A percentile compares a stretch with the other conserved stretches of the same genome.
Conservation (phyloP, 352 stramenopile genomes). For the Globisporangium emineosum region DNA sequence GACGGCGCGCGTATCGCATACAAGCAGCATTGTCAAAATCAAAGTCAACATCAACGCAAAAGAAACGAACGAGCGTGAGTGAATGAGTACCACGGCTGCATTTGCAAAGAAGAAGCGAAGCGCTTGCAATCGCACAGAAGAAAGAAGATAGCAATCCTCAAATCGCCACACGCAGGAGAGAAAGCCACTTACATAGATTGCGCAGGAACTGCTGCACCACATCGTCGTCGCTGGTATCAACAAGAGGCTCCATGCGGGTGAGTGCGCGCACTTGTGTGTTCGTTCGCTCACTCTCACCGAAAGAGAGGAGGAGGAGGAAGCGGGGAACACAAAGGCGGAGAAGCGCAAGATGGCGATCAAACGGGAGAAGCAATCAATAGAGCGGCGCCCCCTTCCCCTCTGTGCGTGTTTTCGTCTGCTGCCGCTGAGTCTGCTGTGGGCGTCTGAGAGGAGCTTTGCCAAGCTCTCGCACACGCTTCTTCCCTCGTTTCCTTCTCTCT, state of each 20-base stretch:
- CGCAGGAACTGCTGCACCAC: slow-evolving; percentile 17
- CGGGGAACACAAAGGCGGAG: not conserved
- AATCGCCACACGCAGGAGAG: not conserved
- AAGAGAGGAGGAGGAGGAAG: not conserved
- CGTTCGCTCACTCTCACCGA: not conserved
- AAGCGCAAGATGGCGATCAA: not conserved
- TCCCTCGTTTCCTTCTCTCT: not conserved
- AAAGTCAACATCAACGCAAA: not conserved
- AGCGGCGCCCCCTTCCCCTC: not conserved
- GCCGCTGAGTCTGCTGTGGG: not conserved
- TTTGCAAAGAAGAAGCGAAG: slow-evolving; percentile 5
- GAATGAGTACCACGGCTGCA: slow-evolving; percentile 7
- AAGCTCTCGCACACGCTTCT: not conserved
- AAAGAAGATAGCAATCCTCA: slow-evolving; percentile 3
- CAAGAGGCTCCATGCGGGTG: slow-evolving; percentile 6
- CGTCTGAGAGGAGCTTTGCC: not conserved
- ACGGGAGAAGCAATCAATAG: not conserved
- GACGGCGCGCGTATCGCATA: slow-evolving; percentile 4
- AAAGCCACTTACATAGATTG: slow-evolving; percentile 17
- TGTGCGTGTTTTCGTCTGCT: not conserved
- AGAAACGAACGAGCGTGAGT: not conserved
- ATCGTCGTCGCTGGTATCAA: slow-evolving; percentile 2
- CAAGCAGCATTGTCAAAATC: not conserved
- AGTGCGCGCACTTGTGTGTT: not conserved
- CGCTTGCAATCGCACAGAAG: not conserved